Percentiles rank a stretch among this genome's conserved stretches.
Evolutionary conservation across 495 filamentous ascomycete genomes (phyloP).

Genomic region (Daldinia bambusicola): DNA sequence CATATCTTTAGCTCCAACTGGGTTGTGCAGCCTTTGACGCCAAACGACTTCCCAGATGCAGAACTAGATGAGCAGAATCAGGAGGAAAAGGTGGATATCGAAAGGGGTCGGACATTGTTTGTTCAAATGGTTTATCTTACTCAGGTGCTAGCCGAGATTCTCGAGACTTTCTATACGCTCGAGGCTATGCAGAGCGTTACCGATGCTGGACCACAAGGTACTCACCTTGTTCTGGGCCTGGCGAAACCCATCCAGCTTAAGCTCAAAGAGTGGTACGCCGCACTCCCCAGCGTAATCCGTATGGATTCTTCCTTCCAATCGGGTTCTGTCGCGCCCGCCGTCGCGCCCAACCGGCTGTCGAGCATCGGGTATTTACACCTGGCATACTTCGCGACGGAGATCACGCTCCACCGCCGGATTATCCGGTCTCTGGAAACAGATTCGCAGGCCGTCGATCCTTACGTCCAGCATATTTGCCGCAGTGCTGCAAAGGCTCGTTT

Average conservation of each 20-base stretch:
- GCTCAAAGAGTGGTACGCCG: conserved; percentile 82
- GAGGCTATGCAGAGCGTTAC: conserved; percentile 64
- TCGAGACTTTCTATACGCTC: conserved; percentile 82
- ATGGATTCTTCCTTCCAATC: conserved; percentile 69
- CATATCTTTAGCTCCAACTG: conserved; percentile 85
- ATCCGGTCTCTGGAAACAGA: conserved; percentile 72
- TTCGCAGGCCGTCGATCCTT: conserved; percentile 63
- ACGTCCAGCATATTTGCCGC: conserved; percentile 93
- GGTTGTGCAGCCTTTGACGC: conserved; percentile 75
- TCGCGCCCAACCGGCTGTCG: conserved; percentile 59
- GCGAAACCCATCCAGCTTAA: conserved; percentile 87
- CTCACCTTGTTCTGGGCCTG: conserved; percentile 72
- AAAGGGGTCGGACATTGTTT: conserved; percentile 75
- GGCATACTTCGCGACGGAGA: conserved; percentile 85
- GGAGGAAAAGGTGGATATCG: conserved; percentile 71
- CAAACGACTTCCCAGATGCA: conserved; percentile 77
- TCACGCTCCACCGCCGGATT: conserved; percentile 85
- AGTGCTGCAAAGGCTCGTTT: conserved; percentile 85
- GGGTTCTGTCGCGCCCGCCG: conserved; percentile 39
- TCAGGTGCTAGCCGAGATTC: conserved; percentile 78
- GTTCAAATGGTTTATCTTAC: conserved; percentile 78
- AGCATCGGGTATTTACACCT: conserved; percentile 81
- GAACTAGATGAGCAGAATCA: conserved; percentile 64
- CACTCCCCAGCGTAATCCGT: conserved; percentile 69
- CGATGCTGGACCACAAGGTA: conserved; percentile 63